These are phyloP conservation scores for Limonomyces culmigenus DNA, from an alignment of 1,284 basidiomycete species.

Conservation along the genomic window DNA sequence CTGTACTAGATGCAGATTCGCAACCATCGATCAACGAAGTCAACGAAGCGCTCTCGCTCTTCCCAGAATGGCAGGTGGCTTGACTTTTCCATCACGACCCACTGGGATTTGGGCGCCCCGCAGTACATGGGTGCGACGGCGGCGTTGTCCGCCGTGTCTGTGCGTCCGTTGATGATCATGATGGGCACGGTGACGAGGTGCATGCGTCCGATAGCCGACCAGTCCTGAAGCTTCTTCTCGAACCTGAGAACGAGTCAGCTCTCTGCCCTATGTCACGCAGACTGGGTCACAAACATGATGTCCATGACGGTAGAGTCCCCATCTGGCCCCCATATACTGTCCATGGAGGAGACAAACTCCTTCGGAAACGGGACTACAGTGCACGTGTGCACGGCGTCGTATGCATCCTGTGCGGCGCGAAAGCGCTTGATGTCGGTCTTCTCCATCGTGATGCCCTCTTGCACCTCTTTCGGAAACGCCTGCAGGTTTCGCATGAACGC, in stretches of 20 bases:
- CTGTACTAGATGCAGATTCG: too few species aligned
- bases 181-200: conserved; percentile 28
- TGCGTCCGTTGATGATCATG: conserved; percentile 29
- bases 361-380: conserved; percentile 25
- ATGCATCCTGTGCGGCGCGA: conserved; percentile 22
- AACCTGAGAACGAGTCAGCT: conserved; percentile 29
- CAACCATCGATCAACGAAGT: conserved; percentile 7
- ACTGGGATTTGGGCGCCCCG: conserved; percentile 18
- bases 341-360: conserved; percentile 12
- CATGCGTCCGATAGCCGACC: conserved; percentile 26
- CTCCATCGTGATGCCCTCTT: conserved; percentile 27
- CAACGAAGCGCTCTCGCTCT: conserved; percentile 12
- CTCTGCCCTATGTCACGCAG: conserved; percentile 22
- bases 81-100: conserved; percentile 13
- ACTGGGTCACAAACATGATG: conserved; percentile 21
- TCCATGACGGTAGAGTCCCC: conserved; percentile 31
- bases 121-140: conserved; percentile 26
- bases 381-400: conserved; percentile 27
- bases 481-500: conserved; percentile 12
- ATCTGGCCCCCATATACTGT: conserved; percentile 13
- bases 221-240: conserved; percentile 29
- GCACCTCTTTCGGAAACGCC: conserved; percentile 23
- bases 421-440: conserved; percentile 29
- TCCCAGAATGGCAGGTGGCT: conserved; percentile 14
- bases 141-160: conserved; percentile 31